phyloP scores from a whole-genome alignment of 768 basidiomycete species.

The Mycena rebaudengoi region DNA sequence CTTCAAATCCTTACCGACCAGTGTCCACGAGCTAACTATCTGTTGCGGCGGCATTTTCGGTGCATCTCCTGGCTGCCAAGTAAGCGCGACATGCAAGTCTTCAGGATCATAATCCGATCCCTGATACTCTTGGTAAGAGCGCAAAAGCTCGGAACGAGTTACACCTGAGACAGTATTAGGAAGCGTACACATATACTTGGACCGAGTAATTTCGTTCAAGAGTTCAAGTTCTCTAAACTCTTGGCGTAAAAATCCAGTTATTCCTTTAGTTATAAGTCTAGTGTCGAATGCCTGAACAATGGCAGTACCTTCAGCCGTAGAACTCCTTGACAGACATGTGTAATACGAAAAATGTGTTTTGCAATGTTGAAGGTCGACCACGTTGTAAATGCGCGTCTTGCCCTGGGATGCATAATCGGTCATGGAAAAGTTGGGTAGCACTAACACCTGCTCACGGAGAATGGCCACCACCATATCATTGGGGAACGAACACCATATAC shows the following conservation, averaged over 20 bases:
- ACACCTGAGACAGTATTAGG: too few species aligned
- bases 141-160: too few species aligned
- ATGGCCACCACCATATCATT: slow-evolving; percentile 27
- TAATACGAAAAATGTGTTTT: slow-evolving; percentile 38
- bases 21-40: too few species aligned
- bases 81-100: too few species aligned
- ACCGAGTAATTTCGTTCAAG: slow-evolving; percentile 48
- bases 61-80: too few species aligned
- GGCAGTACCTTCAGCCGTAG: slow-evolving; percentile 29
- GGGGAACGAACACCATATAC: slow-evolving; percentile 17
- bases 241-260: slow-evolving; percentile 38
- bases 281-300: slow-evolving; percentile 37
- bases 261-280: slow-evolving; percentile 33
- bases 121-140: too few species aligned
- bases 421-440: slow-evolving; percentile 42
- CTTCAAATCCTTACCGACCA: too few species aligned
- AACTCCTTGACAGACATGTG: slow-evolving; percentile 39
- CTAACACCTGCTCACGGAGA: slow-evolving; percentile 32
- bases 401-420: slow-evolving; percentile 47
- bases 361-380: slow-evolving; percentile 34
- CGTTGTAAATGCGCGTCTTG: slow-evolving; percentile 36
- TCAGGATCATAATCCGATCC: too few species aligned
- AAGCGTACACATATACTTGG: too few species aligned
- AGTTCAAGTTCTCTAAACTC: slow-evolving; percentile 45
- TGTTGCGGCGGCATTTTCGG: too few species aligned